Evolutionary conservation across 2,329 filamentous ascomycete species (phyloP).

Genomic region (Pseudocercospora fuligena): DNA sequence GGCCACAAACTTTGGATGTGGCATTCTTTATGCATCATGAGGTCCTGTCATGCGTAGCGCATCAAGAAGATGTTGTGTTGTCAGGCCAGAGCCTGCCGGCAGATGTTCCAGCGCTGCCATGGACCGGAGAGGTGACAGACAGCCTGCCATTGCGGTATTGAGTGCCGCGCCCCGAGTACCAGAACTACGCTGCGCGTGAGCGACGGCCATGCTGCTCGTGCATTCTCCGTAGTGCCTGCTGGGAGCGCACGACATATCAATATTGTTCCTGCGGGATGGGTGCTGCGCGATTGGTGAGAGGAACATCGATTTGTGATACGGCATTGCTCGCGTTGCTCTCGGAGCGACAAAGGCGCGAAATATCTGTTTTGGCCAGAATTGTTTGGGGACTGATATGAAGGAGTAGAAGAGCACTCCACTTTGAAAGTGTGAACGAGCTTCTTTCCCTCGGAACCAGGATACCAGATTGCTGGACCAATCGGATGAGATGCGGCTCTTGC

Average conservation of each 20-base stretch:
- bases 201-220: neutral
- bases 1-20: neutral
- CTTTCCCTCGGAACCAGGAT: neutral
- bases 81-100: no score
- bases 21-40: neutral
- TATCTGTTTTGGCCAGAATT: neutral
- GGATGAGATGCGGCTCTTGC: neutral
- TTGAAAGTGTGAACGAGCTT: neutral
- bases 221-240: neutral
- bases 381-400: neutral
- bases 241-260: neutral
- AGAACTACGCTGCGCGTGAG: neutral
- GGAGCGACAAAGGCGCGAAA: neutral
- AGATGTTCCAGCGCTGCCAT: no score
- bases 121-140: neutral
- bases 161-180: no score
- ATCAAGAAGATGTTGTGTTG: no score
- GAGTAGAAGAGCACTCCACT: neutral
- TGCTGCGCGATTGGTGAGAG: neutral
- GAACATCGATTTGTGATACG: neutral
- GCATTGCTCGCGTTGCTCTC: neutral
- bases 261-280: neutral
- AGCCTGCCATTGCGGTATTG: neutral
- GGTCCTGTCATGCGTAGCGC: neutral
- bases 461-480: neutral